phyloP scores from a whole-genome alignment of 176 grass and related monocot genomes.

The Neostapfia colusana region DNA sequence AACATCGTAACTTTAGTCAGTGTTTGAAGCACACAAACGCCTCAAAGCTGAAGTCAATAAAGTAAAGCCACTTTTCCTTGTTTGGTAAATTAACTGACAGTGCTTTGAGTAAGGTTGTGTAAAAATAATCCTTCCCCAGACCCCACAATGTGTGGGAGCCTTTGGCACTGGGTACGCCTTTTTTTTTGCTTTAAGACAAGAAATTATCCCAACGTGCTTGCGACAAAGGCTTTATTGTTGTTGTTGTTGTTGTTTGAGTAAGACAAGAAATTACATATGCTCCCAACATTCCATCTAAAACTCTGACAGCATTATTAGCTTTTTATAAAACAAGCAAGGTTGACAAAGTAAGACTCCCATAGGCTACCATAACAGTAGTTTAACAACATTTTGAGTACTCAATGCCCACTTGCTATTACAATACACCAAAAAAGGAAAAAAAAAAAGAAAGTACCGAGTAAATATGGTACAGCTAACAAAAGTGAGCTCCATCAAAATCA shows the following conservation, averaged over 20 bases:
- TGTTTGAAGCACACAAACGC: conserved; percentile 7
- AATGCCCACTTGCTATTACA: not conserved
- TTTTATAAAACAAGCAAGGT: not conserved
- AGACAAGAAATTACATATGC: not conserved
- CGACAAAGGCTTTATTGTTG: no score
- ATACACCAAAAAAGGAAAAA: no score
- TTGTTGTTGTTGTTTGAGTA: no score
- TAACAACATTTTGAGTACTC: not conserved
- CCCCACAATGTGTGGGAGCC: no score
- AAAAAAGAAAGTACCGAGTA: no score
- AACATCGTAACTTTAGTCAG: not conserved
- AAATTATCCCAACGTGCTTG: no score
- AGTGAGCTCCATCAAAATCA: no score
- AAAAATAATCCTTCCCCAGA: no score
- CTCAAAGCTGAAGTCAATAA: conserved; percentile 22
- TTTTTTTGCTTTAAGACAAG: no score
- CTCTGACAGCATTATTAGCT: not conserved
- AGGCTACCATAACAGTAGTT: not conserved
- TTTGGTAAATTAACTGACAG: not conserved
- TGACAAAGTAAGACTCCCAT: not conserved
- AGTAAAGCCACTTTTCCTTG: not conserved
- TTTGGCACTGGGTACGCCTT: no score
- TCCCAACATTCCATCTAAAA: not conserved
- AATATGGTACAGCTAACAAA: no score
- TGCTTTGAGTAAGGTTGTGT: no score